Evolutionary conservation across 306 rosid genomes (phyloP), one percentile per base, ranked within the genome.

Genomic region (Sphenostylis stenocarpa): DNA sequence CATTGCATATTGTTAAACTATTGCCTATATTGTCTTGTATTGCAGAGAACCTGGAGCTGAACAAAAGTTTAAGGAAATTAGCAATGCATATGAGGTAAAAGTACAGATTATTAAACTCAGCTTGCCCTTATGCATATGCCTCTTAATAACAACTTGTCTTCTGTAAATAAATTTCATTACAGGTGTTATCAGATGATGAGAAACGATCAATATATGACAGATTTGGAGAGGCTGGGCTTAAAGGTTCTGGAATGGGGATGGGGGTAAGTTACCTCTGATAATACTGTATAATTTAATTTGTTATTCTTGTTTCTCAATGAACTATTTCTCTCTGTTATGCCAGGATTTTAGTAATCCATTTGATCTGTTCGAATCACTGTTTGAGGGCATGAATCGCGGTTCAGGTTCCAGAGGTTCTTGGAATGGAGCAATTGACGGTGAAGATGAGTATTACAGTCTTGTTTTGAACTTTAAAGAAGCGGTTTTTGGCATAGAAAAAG

Each of bases 131-230:
- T 62, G 72, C 47, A 9, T 49, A 31, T 60, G 67, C 68, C 69
- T 52, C 26, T 19, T 51, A 45, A 36, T 51, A 45, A 43, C 21
- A 19, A 63, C 57, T 14, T 68, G 29, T 84, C 52, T 61, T 23
- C 15, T 51, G 17, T 62, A 39, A 72, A 43, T 77, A 31, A 44
- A 67, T 58, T 84, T 28, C 72, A 57, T 67, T 66, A 67, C 84
- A 94, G 98, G 98, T 94, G 55, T 86, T 94, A 78, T 94, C 98
- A 26, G 98, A 94, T 81, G 98, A 91, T 80, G 98, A 94, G 84
- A 94, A 94, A 64, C 85, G 91, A 70, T 87, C 97, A 5, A 77
- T 94, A 52, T 94, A 94, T 77, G 98, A 94, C 85, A 90, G 79
- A 82, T 94, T 84, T 81, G 98, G 98, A 82, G 98, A 94, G 90